Base-by-base conservation (phyloP, 805 yeast species). In the Barnettozyma sp. region DNA sequence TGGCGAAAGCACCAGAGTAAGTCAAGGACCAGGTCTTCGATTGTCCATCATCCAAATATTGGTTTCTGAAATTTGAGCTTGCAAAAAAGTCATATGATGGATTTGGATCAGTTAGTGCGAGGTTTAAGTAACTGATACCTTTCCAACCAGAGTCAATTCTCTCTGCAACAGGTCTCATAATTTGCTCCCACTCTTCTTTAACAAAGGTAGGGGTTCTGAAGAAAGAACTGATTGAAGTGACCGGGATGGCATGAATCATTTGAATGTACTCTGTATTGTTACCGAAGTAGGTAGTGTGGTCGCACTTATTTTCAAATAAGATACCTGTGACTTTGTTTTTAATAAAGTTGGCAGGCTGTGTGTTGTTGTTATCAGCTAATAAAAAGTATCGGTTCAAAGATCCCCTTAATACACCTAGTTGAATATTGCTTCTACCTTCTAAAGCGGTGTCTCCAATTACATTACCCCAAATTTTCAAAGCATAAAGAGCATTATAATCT, bases 1-100 rank as follows among this genome's bases (percentile, higher is more conserved):
- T 30, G 10, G 52, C 45, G 35, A 52, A 52, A 2, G 55, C 58
- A 24, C 79, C 95, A 30, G 84, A 68, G 45, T 73, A 83, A 0
- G 94, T 77, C 43, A 87, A 63, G 10, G 88, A 78, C 94, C 95
- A 87, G 0, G 96, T 81, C 43, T 78, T 63, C 19, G 90, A 78
- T 68, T 86, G 90, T 3, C 97, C 97, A 39, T 74, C 73, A 50
- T 88, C 97, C 32, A 88, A 71, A 44, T 68, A 70, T 4, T 56
- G 49, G n/a, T 63, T 60, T 30, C 64, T 53, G 69, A 84, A 87
- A 37, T 60, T 62, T 6, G 63, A 46, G 22, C 71, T 53, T 2
- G 78, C 54, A 54, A 84, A 85, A 59, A 73, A 86, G 3, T 60
- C 45, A 52, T 76, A 85, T 0, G 94, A 68, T 1, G 68, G 38